phyloP scores from a whole-genome alignment of 495 filamentous ascomycete species.

The Penicillium lagena region DNA sequence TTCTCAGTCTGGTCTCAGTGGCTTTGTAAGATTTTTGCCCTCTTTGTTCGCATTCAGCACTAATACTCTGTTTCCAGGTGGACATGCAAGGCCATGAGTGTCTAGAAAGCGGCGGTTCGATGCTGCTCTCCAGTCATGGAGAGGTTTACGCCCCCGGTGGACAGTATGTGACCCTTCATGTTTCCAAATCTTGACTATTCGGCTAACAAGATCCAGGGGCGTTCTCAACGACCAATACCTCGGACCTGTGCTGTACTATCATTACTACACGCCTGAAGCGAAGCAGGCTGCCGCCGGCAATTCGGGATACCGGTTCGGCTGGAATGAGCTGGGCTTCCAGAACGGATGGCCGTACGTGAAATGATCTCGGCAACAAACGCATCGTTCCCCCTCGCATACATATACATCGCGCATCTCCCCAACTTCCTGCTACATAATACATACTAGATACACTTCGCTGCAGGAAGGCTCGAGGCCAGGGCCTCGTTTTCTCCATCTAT shows the following conservation, averaged over 20 bases:
- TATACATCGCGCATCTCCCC: not conserved
- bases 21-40: constrained; percentile 39
- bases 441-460: too few relatives aligned
- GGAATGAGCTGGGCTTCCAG: constrained; percentile 54
- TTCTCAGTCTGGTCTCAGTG: constrained; percentile 42
- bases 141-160: constrained; percentile 68
- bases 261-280: constrained; percentile 47
- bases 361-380: too few relatives aligned
- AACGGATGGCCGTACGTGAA: constrained; percentile 51
- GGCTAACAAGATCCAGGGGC: constrained; percentile 18
- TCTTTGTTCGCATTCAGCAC: not conserved
- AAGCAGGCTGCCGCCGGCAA: constrained; percentile 42
- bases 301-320: constrained; percentile 55
- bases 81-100: constrained; percentile 54
- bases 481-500: constrained; percentile 3
- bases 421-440: too few relatives aligned
- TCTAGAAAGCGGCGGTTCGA: constrained; percentile 53
- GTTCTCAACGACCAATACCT: constrained; percentile 37
- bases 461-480: not conserved
- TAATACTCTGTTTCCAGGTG: constrained; percentile 20
- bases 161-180: constrained; percentile 29
- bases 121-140: constrained; percentile 54
- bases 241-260: constrained; percentile 61
- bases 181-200: not conserved
- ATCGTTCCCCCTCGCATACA: not conserved